phyloP scores from a whole-genome alignment of 257 asterid genomes.

The Solanum pennellii region DNA sequence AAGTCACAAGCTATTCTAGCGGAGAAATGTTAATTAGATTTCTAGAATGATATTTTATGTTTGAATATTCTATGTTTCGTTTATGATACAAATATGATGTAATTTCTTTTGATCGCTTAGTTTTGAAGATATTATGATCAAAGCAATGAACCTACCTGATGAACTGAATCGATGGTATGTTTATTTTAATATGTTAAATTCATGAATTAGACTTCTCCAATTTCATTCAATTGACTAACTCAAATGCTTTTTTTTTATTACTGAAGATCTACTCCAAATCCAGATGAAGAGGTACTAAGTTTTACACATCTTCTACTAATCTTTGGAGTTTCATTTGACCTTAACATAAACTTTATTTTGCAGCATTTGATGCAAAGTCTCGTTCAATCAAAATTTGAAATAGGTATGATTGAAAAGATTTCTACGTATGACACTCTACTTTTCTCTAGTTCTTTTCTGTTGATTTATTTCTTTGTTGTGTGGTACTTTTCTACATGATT shows the following conservation, averaged over 20 bases:
- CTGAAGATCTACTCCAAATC: slow-evolving; percentile 30
- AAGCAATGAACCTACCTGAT: slow-evolving; percentile 25
- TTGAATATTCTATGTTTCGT: background rate
- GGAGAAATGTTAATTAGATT: slow-evolving; percentile 29
- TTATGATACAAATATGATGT: background rate
- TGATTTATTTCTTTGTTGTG: too few relatives aligned
- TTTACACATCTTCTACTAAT: background rate
- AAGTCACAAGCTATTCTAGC: slow-evolving; percentile 40
- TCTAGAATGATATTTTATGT: background rate
- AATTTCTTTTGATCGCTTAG: slow-evolving; percentile 7
- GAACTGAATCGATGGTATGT: slow-evolving; percentile 38
- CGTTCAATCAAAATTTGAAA: slow-evolving; percentile 36
- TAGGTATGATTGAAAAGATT: slow-evolving; percentile 46
- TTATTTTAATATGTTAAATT: background rate
- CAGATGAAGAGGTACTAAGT: slow-evolving; percentile 29
- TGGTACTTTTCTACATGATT: too few relatives aligned
- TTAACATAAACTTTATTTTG: background rate
- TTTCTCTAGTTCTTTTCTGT: too few relatives aligned
- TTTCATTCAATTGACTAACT: background rate
- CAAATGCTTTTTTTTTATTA: background rate
- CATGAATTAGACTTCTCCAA: background rate
- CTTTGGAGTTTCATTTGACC: background rate
- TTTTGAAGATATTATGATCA: slow-evolving; percentile 53
- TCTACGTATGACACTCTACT: too few relatives aligned
- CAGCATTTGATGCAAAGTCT: slow-evolving; percentile 39